Evolutionary conservation across 2,329 filamentous ascomycete genomes (phyloP).

Genomic region (Emmonsia crescens): DNA sequence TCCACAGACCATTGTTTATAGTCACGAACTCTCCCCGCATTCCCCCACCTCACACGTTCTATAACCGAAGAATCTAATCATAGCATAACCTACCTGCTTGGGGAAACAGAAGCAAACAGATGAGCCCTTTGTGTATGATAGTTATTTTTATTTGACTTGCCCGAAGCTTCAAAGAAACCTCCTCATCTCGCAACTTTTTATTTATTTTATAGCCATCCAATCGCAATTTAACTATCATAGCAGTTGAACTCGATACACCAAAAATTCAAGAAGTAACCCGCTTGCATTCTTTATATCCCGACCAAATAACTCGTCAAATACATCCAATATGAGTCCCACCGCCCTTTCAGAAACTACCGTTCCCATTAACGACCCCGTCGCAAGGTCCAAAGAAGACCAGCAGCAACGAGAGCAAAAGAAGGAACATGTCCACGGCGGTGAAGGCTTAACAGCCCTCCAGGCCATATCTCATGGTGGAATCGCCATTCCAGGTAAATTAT

Average conservation of each 20-base stretch:
- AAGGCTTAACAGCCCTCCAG: constrained; percentile 16
- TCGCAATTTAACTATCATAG: not conserved
- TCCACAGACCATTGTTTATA: too few relatives aligned
- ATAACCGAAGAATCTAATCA: not conserved
- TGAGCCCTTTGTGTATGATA: not conserved
- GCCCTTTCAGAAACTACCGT: constrained; percentile 8
- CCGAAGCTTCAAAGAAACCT: not conserved
- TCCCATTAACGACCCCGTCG: not conserved
- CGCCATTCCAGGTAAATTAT: constrained; percentile 7
- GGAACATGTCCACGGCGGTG: constrained; percentile 17
- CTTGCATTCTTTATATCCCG: not conserved
- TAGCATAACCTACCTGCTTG: too few relatives aligned
- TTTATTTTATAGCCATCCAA: not conserved
- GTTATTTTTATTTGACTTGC: not conserved
- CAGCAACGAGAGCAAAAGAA: constrained; percentile 6
- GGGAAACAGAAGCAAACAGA: not conserved
- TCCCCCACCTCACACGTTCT: not conserved
- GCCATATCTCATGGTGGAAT: constrained; percentile 18
- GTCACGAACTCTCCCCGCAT: not conserved
- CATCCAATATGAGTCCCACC: constrained; percentile 5
- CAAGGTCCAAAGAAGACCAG: constrained; percentile 7
- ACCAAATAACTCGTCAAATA: not conserved
- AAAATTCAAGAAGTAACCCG: not conserved
- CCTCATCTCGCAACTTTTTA: not conserved
- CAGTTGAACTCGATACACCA: not conserved